Conservation (phyloP, 192 early-diverging fungal species). For the Coemansia sp. region DNA sequence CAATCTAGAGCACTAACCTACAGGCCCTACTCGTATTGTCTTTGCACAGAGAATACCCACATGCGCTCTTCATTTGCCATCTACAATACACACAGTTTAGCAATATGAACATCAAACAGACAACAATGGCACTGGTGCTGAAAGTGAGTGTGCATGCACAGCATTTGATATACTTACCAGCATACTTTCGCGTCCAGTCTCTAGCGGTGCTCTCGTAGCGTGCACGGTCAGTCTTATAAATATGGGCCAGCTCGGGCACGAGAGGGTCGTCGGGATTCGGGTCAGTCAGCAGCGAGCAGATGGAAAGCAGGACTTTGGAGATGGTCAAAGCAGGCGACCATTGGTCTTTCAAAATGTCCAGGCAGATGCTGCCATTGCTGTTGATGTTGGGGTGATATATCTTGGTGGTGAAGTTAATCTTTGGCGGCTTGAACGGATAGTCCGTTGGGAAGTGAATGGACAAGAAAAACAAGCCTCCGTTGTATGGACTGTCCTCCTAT, state of each 20-base stretch:
- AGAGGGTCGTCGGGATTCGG: constrained; percentile 98
- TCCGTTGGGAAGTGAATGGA: constrained; percentile 97
- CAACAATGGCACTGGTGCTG: too few relatives aligned
- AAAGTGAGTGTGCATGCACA: too few relatives aligned
- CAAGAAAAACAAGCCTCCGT: constrained; percentile 95
- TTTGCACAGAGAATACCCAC: too few relatives aligned
- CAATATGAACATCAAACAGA: too few relatives aligned
- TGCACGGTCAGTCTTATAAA: constrained; percentile 92
- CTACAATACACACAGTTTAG: too few relatives aligned
- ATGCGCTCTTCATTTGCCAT: too few relatives aligned
- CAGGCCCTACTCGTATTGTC: too few relatives aligned
- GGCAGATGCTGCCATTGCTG: constrained; percentile 94
- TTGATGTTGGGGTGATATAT: constrained; percentile 99
- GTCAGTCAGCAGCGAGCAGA: constrained; percentile 97
- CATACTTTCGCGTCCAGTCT: constrained; percentile 95
- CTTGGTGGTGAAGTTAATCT: constrained; percentile 94
- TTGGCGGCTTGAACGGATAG: constrained; percentile 98
- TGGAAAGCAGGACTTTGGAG: constrained; percentile 96
- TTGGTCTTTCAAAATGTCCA: constrained; percentile 98
- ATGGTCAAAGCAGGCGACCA: constrained; percentile 99
- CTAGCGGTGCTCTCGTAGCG: constrained; percentile 86
- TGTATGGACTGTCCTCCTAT: constrained; percentile 87
- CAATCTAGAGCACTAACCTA: too few relatives aligned
- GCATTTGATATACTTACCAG: constrained; percentile 40
- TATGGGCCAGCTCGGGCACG: constrained; percentile 96